Evolutionary conservation across 352 stramenopile species (phyloP).

Genomic region (Pythium myriotylum): DNA sequence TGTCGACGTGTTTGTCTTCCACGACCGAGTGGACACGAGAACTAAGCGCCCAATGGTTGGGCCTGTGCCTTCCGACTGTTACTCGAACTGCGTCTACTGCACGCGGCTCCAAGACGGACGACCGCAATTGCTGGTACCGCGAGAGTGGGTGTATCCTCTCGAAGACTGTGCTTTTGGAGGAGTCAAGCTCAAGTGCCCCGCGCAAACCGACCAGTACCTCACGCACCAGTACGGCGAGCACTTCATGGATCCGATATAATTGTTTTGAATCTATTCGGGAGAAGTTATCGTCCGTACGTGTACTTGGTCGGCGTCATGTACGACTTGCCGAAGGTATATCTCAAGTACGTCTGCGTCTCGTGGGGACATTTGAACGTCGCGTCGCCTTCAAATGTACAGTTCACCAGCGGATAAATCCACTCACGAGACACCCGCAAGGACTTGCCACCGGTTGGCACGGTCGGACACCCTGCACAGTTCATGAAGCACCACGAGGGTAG

Average conservation of each 20-base stretch:
- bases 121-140: conserved; percentile 9
- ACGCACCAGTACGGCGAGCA: conserved; percentile 14
- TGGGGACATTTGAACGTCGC: conserved; percentile 9
- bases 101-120: not conserved
- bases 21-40: conserved; percentile 13
- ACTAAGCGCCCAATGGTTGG: conserved; percentile 15
- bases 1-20: conserved; percentile 37
- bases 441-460: not conserved
- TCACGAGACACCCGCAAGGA: not conserved
- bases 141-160: conserved; percentile 23
- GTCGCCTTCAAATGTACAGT: conserved; percentile 17
- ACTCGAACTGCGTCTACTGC: conserved; percentile 28
- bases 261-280: conserved; percentile 7
- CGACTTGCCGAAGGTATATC: conserved; percentile 11
- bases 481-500: conserved; percentile 23
- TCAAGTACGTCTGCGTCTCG: conserved; percentile 7
- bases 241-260: conserved; percentile 22
- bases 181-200: conserved; percentile 7
- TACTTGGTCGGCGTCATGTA: conserved; percentile 21
- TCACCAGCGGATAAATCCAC: conserved; percentile 19
- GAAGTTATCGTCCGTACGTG: not conserved
- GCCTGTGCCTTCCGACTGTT: conserved; percentile 19
- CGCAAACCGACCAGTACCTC: conserved; percentile 12
- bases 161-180: conserved; percentile 11
- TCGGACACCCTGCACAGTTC: conserved; percentile 25